These are phyloP conservation scores for Miscanthus lutarioriparius DNA, from an alignment of 176 grass and related monocot genomes.

Conservation along the genomic window DNA sequence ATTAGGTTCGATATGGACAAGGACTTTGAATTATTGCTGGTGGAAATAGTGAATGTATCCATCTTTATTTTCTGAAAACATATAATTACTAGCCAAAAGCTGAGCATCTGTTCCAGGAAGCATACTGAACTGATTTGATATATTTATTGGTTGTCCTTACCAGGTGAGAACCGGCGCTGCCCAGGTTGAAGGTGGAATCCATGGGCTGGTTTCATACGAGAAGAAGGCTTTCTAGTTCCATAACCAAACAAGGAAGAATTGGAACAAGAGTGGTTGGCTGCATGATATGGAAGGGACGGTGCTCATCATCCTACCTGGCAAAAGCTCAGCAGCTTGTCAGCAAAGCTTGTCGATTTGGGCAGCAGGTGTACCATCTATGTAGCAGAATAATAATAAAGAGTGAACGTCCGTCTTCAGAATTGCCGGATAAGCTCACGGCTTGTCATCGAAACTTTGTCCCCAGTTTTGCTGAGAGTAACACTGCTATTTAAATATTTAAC, in stretches of 20 bases:
- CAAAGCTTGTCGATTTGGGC: neutral
- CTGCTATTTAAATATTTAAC: neutral
- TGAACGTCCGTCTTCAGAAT: neutral
- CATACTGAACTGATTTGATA: neutral
- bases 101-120: neutral
- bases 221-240: slow-evolving; percentile 67
- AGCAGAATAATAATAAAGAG: neutral
- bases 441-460: neutral
- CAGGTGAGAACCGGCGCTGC: slow-evolving; percentile 88
- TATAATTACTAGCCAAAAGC: neutral
- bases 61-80: neutral
- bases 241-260: neutral
- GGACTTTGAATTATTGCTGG: no score
- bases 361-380: slow-evolving; percentile 13
- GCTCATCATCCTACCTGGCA: neutral
- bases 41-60: no score
- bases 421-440: neutral
- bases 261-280: neutral
- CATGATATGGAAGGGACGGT: neutral
- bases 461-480: neutral
- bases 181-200: slow-evolving; percentile 84
- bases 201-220: slow-evolving; percentile 86
- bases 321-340: neutral
- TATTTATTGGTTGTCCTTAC: neutral
- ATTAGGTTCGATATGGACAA: neutral